Base-by-base conservation (phyloP, 371 early-diverging fungal species). In the Mucor piriformis region DNA sequence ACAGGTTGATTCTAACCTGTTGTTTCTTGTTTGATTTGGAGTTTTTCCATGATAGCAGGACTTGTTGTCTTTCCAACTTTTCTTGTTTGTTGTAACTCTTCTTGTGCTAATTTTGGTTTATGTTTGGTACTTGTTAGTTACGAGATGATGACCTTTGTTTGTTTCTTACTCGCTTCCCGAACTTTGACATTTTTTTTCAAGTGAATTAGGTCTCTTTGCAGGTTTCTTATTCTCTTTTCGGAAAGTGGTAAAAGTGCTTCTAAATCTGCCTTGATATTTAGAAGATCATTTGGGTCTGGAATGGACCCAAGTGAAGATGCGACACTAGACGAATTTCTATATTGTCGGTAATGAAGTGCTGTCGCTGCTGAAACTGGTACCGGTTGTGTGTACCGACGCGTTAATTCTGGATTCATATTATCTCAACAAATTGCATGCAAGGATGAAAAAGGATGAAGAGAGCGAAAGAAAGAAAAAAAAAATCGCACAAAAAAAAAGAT, bases 191-290 rank as follows among this genome's bases (percentile, higher is more conserved):
- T 57, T 20, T 65, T 61, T 13, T 65, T 64, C 24, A 65, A 35
- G 27, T 63, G 43, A 37, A 54, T 37, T n/a, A 72, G 32, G 43
- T 76, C 76, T n/a, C 63, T 59, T 49, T 66, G 56, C 6, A 79
- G 42, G 16, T 70, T 38, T 23, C 55, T 57, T 35, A 69, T 37
- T 27, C 79, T 34, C 33, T 58, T 60, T 51, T 79, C 74, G 3
- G 76, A 62, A 34, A 63, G 57, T 1, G 76, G 66, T 20, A 74
- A 50, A 7, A 79, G 38, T 18, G 69, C 48, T 54, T 79, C 76
- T 38, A 79, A 55, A 57, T 76, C 74, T 44, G 69, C 59, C 49
- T 74, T 73, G 42, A 79, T 76, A 27, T 60, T 63, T 33, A 70
- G 37, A 3, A 79, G 64, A 33, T 79, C 79, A 15, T 54, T 61